Evolutionary conservation across 257 asterid genomes (phyloP), one percentile per base, ranked within the genome.

Genomic region (Henckelia pumila): DNA sequence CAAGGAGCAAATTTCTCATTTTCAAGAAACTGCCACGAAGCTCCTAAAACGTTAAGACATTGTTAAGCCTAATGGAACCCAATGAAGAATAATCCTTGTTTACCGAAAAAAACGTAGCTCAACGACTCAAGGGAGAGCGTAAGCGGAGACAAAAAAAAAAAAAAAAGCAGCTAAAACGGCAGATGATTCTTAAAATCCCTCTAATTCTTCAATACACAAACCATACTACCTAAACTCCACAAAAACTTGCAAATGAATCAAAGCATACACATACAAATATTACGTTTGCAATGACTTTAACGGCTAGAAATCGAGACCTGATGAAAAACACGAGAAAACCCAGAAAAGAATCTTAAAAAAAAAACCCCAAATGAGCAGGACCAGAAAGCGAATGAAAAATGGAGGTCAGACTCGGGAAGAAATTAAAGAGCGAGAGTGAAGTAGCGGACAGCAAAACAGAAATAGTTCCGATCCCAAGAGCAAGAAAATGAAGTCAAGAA

Each of bases 1-100:
- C 52, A 69, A 26, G 59, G 55, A 75, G 69, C 35, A 81, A 17
- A 80, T 76, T 78, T 75, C 80, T 83, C 99, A 94, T 91, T 75
- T 80, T 80, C 75, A 60, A 24, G 14, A 44, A 66, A 30, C 40
- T 33, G 52, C 35, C 50, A n/a, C 64, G 35, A 35, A 57, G 59
- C 22, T 47, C 53, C 2, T 14, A 3, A 32, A 16, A 20, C 23
- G 28, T 69, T 60, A 83, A 61, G 67, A 69, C 86, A 81, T 78
- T 72, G 72, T 57, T 33, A 17, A 16, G 65, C 33, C 55, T 6
- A 32, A 10, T n/a, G 21, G 23, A 62, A 57, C 61, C 35, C 33
- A 61, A 59, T 26, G 25, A 17, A 57, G 24, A 59, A 28, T 58
- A 66, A 29, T 60, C 56, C 57, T 55, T 28, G 8, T 53, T 26